Base-by-base conservation (phyloP, 768 basidiomycete species). In the Tephrocybe sp. region DNA sequence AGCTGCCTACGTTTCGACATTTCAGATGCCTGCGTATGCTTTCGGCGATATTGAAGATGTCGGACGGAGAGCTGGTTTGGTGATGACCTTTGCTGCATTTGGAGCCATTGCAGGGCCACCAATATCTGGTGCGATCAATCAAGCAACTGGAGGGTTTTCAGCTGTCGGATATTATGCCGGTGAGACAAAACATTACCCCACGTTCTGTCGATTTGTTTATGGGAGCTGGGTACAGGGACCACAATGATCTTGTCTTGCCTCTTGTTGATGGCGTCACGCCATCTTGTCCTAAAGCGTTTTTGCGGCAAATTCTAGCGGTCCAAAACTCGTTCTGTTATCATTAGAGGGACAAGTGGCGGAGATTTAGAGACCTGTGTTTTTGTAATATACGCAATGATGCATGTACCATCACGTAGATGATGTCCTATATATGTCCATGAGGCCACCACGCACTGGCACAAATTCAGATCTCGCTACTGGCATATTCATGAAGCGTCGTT, bases 41-140 rank as follows among this genome's bases (percentile, higher is more conserved):
- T 70, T 86, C 64, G 82, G 83, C 2, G 69, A 74, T 0, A 66
- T 74, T 1, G 66, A 64, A 9, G 82, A 86, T 53, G 74, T 82
- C 5, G 84, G 84, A 30, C 71, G 79, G 21, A 73, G 83, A 22
- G 67, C 74, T 2, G 83, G 84, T 3, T 75, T 83, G 66, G 74
- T 75, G 40, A 64, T 83, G 60, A 76, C 74, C 18, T 68, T 81
- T 49, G 52, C 75, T 12, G 76, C 83, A 0, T 34, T 83, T 18
- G 83, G 83, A 8, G 77, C 81, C 0, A 64, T 85, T 6, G 70
- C 71, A 2, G 84, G 84, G 0, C 82, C 82, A 7, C 85, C 84
- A 0, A 81, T 86, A 57, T 82, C 82, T 3, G 83, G 85, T 1
- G 79, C 77, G 2, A 82, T 86, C 52, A 69, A 75, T 51, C 55